Percentiles rank a stretch among this genome's conserved stretches.
These are phyloP conservation scores for Coemansia sp. DNA, from an alignment of 192 early-diverging fungal species.

Conservation along the genomic window DNA sequence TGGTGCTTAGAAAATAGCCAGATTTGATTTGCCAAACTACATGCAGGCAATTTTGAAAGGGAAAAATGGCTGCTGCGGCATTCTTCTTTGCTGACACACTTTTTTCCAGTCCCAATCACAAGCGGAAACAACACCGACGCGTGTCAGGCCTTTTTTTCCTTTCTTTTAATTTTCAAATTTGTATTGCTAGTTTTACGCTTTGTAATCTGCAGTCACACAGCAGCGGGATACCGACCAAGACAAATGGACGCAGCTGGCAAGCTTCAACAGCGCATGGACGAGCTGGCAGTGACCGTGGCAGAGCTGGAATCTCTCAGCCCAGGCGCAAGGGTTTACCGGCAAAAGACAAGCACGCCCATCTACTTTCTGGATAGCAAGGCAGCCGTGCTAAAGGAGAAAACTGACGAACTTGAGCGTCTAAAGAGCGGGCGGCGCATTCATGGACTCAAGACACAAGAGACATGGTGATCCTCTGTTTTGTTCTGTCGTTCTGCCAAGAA, in stretches of 20 bases:
- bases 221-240: background rate
- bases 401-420: constrained; percentile 4
- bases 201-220: background rate
- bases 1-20: no score
- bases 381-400: constrained; percentile 13
- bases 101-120: no score
- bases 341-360: constrained; percentile 18
- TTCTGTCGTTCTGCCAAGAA: no score
- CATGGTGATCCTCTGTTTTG: no score
- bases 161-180: background rate
- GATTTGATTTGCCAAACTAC: no score
- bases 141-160: background rate
- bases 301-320: constrained; percentile 34
- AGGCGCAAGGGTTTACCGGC: constrained; percentile 26
- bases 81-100: background rate
- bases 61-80: no score
- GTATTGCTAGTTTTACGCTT: background rate
- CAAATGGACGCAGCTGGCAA: background rate
- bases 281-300: constrained; percentile 25
- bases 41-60: no score
- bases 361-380: constrained; percentile 19
- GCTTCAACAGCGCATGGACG: constrained; percentile 18
- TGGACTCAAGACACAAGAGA: background rate
- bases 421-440: constrained; percentile 6
- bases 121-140: no score